Evolutionary conservation across 2,329 filamentous ascomycete genomes (phyloP), one percentile per base, ranked within the genome.

Genomic region (Exophiala sideris): DNA sequence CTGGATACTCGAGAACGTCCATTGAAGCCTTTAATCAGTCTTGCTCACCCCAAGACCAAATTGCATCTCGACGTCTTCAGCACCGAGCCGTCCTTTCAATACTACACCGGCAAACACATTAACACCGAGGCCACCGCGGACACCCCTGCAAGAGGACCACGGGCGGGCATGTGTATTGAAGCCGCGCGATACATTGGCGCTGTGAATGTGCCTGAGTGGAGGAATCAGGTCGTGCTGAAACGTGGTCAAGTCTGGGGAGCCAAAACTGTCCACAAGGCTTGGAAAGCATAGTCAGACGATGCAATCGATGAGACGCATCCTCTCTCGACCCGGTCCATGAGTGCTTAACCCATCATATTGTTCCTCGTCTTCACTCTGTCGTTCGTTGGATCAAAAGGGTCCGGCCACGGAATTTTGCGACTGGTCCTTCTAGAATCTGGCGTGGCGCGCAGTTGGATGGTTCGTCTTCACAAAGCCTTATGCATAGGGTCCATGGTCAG

Each of bases 81-180:
- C 76, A 97, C 92, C 0, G 92, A 97, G 76, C 94, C 94, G 0
- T 89, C 90, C 0, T 97, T 96, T 78, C 92, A 97, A 71, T 95
- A 96, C 75, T 97, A 97, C 74, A 95, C 91, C 0, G 94, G 92
- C 61, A 86, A 88, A 67, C 86, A 85, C 67, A 91, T 95, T 61
- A 76, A 94, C 64, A 86, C 95, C 10, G 86, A 88, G 0, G 86
- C 71, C 54, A 75, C 77, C 18, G 77, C 74, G 32, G 78, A 76
- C 2, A 71, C 81, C 24, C 82, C 86, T 0, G 84, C 86, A 1
- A 81, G 89, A 45, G 82, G 79, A 0, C 67, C 82, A 3, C 81
- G 90, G 45, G 83, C 85, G 41, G 92, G 88, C 0, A 95, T 97
- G 75, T 96, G 91, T 70, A 86, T 96, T 40, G 94, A 99, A 77